Percentiles rank a stretch among this genome's conserved stretches.
phyloP scores from a whole-genome alignment of 331 rosid genomes.

The Pyracantha coccinea region DNA sequence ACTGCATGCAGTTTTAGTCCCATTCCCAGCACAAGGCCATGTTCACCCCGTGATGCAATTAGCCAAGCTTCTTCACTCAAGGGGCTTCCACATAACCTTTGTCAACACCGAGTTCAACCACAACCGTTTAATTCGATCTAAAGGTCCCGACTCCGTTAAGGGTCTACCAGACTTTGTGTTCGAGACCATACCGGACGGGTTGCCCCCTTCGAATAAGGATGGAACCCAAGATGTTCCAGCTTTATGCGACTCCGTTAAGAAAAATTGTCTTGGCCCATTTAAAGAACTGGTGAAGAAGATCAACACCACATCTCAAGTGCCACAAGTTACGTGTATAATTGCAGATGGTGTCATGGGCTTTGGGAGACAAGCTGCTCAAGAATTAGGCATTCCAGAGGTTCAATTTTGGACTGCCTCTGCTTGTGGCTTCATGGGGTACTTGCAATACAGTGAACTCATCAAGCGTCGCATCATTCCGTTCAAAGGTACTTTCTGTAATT shows the following conservation, averaged over 20 bases:
- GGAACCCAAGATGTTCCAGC: too few relatives aligned
- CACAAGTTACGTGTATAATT: background rate
- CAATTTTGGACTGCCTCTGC: background rate
- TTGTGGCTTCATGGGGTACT: background rate
- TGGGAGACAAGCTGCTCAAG: background rate
- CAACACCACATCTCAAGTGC: background rate
- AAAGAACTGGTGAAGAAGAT: background rate
- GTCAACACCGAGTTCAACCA: slow-evolving; percentile 16
- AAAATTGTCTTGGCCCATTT: background rate
- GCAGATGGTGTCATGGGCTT: background rate
- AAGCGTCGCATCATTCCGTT: background rate
- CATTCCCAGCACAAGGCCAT: slow-evolving; percentile 40
- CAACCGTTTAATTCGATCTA: background rate
- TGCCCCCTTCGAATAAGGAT: background rate
- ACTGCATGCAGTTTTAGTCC: slow-evolving; percentile 8
- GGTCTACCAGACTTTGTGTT: background rate
- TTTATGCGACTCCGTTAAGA: background rate
- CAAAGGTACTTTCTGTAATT: background rate
- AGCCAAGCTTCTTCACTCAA: slow-evolving; percentile 26
- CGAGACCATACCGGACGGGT: background rate
- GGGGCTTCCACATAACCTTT: slow-evolving; percentile 30
- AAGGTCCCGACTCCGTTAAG: background rate
- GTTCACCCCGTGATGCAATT: slow-evolving; percentile 27
- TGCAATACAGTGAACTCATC: background rate
- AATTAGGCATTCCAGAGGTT: background rate